These are phyloP conservation scores for Exophiala aquamarina DNA, from an alignment of 2,329 filamentous ascomycete genomes.

Conservation along the genomic window DNA sequence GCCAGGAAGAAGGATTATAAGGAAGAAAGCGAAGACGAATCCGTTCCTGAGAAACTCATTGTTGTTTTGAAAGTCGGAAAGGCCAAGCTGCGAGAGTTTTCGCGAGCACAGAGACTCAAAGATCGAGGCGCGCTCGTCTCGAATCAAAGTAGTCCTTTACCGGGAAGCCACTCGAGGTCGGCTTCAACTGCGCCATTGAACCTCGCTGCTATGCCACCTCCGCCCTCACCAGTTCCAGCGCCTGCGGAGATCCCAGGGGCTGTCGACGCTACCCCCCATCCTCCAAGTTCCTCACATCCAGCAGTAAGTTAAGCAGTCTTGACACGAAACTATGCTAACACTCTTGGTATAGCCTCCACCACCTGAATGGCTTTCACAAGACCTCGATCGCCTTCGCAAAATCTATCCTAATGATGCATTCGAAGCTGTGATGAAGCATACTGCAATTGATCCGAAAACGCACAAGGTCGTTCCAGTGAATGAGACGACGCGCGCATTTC, in stretches of 20 bases:
- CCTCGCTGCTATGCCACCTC: slow-evolving; percentile 51
- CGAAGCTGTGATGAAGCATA: slow-evolving; percentile 88
- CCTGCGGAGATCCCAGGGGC: slow-evolving; percentile 38
- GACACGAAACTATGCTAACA: slow-evolving; percentile 6
- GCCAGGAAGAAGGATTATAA: slow-evolving; percentile 64
- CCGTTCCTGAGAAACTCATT: slow-evolving; percentile 58
- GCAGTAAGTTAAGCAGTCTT: slow-evolving; percentile 42
- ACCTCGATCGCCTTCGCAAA: slow-evolving; percentile 69
- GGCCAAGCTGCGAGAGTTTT: slow-evolving; percentile 66
- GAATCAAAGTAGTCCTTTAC: slow-evolving; percentile 27
- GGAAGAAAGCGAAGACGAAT: slow-evolving; percentile 76
- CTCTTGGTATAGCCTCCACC: slow-evolving; percentile 65
- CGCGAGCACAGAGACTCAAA: slow-evolving; percentile 55
- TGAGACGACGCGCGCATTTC: slow-evolving; percentile 58
- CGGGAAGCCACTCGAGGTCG: slow-evolving; percentile 29
- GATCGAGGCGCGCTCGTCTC: slow-evolving; percentile 34
- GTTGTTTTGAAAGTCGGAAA: slow-evolving; percentile 74
- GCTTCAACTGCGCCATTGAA: slow-evolving; percentile 36
- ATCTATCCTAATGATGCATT: slow-evolving; percentile 79
- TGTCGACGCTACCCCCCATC: slow-evolving; percentile 46
- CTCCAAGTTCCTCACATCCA: slow-evolving; percentile 42
- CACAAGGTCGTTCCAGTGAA: slow-evolving; percentile 61
- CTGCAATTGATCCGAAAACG: slow-evolving; percentile 71
- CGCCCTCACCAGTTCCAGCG: slow-evolving; percentile 40
- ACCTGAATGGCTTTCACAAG: slow-evolving; percentile 78